These are phyloP conservation scores for Phytophthora pistaciae DNA, from an alignment of 352 stramenopile species.

Conservation along the genomic window DNA sequence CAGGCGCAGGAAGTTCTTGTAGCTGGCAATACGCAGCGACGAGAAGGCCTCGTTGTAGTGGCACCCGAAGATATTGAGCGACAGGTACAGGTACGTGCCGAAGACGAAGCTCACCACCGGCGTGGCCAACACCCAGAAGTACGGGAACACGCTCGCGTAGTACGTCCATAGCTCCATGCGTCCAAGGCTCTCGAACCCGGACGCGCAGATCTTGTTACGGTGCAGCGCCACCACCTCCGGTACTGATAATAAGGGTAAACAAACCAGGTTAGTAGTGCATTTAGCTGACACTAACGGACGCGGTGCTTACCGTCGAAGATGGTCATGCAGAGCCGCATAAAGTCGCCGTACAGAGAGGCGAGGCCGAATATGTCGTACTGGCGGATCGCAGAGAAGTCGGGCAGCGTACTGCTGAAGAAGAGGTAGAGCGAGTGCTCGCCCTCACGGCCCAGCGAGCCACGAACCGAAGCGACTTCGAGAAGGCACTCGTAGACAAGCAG, in stretches of 20 bases:
- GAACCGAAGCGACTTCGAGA: constrained; percentile 74
- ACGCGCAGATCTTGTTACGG: constrained; percentile 84
- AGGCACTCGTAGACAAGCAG: constrained; percentile 85
- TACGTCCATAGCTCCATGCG: constrained; percentile 86
- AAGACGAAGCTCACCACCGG: constrained; percentile 85
- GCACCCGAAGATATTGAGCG: constrained; percentile 85
- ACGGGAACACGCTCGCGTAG: constrained; percentile 87
- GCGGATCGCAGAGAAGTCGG: constrained; percentile 69
- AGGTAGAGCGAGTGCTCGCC: constrained; percentile 80
- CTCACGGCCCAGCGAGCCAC: constrained; percentile 68
- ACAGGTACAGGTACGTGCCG: constrained; percentile 85
- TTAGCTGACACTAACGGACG: background rate
- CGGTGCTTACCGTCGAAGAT: constrained; percentile 78
- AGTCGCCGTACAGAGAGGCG: constrained; percentile 66
- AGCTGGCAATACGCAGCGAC: constrained; percentile 87
- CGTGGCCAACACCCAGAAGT: constrained; percentile 89
- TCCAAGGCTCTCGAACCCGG: constrained; percentile 62
- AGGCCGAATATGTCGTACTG: constrained; percentile 77
- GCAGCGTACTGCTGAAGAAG: constrained; percentile 82
- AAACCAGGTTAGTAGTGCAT: background rate
- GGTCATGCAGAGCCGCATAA: constrained; percentile 83
- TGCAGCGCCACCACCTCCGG: constrained; percentile 85
- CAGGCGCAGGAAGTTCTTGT: constrained; percentile 91
- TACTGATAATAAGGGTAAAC: constrained; percentile 42
- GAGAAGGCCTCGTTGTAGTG: constrained; percentile 94